These are phyloP conservation scores for Acidiella bohemica DNA, from an alignment of 495 filamentous ascomycete genomes.

Conservation along the genomic window DNA sequence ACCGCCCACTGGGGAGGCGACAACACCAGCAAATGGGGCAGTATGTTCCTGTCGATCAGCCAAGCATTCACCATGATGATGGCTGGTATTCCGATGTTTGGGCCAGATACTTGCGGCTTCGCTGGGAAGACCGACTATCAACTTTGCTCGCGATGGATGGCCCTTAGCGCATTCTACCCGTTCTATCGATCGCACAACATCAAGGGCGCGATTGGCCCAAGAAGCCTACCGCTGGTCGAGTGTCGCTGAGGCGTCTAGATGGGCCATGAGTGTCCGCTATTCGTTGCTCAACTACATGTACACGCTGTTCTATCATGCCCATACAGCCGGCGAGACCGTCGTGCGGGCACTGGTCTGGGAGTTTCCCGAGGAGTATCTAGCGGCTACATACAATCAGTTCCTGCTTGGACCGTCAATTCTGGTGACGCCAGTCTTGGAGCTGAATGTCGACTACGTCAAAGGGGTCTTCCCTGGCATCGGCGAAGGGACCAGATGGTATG, in stretches of 20 bases:
- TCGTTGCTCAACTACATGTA: constrained; percentile 67
- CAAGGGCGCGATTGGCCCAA: constrained; percentile 46
- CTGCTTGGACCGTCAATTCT: constrained; percentile 20
- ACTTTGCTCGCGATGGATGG: constrained; percentile 79
- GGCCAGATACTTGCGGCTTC: constrained; percentile 68
- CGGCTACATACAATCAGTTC: constrained; percentile 22
- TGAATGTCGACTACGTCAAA: constrained; percentile 45
- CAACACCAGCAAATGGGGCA: constrained; percentile 36
- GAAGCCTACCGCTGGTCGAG: constrained; percentile 66
- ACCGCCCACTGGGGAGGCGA: constrained; percentile 69
- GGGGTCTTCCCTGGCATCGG: constrained; percentile 67
- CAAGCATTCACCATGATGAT: constrained; percentile 73
- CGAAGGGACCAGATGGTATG: constrained; percentile 34
- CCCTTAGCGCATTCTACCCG: constrained; percentile 71
- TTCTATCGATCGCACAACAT: constrained; percentile 81
- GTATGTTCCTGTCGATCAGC: constrained; percentile 27
- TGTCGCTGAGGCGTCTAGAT: constrained; percentile 51
- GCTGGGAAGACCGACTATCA: constrained; percentile 53
- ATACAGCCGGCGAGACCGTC: constrained; percentile 21
- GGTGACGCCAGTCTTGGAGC: constrained; percentile 19
- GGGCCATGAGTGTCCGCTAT: constrained; percentile 64
- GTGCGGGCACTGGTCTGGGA: constrained; percentile 24
- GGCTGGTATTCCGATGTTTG: constrained; percentile 79
- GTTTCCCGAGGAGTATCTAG: constrained; percentile 23
- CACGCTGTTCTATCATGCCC: constrained; percentile 23